Evolutionary conservation across 345 rosid species (phyloP).

Genomic region (Geranium rotundifolium): DNA sequence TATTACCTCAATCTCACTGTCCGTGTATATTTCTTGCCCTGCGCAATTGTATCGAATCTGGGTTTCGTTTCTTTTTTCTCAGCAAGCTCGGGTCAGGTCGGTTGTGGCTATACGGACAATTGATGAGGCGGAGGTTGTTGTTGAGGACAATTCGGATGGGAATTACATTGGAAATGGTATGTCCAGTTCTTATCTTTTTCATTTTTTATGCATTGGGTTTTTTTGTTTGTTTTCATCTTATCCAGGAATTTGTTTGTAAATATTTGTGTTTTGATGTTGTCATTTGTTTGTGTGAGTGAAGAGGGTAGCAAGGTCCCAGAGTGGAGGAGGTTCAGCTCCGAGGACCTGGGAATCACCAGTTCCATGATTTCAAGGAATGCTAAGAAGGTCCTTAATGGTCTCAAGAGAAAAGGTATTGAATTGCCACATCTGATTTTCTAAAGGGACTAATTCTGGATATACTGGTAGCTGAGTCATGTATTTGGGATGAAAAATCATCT

Average conservation of each 20-base stretch:
- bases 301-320: constrained; percentile 15
- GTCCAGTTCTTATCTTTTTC: constrained; percentile 1
- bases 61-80: constrained; percentile 4
- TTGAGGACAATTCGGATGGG: constrained; percentile 11
- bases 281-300: constrained; percentile 9
- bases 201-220: background rate
- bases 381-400: constrained; percentile 42
- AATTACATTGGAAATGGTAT: constrained; percentile 15
- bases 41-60: background rate
- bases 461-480: too few relatives aligned
- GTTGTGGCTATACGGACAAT: constrained; percentile 29
- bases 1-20: background rate
- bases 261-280: background rate
- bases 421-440: background rate
- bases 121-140: constrained; percentile 33
- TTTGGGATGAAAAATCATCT: background rate
- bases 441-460: background rate
- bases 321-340: constrained; percentile 40
- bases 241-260: background rate
- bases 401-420: constrained; percentile 35
- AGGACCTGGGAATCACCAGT: constrained; percentile 41
- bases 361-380: constrained; percentile 38
- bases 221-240: constrained; percentile 1
- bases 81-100: constrained; percentile 30
- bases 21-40: background rate